Evolutionary conservation across 768 basidiomycete genomes (phyloP).

Genomic region (Tulasnella sp.): DNA sequence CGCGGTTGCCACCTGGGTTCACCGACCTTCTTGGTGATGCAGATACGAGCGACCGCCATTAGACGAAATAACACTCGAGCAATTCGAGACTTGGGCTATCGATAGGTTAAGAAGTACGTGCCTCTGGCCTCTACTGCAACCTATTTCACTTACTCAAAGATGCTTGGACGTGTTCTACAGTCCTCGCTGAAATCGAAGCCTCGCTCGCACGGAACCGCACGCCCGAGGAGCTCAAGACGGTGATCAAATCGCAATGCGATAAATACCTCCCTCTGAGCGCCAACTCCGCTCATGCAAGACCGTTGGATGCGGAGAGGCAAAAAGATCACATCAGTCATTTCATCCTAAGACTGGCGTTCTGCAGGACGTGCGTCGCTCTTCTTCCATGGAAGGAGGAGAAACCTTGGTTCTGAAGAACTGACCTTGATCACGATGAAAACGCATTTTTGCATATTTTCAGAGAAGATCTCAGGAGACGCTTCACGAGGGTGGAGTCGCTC

Average conservation of each 20-base stretch:
- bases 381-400: not conserved
- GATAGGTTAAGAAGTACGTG: slow-evolving; percentile 67
- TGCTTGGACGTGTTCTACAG: slow-evolving; percentile 38
- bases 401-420: not conserved
- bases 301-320: slow-evolving; percentile 65
- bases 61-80: slow-evolving; percentile 89
- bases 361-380: slow-evolving; percentile 76
- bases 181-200: slow-evolving; percentile 90
- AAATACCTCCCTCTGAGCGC: slow-evolving; percentile 76
- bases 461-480: slow-evolving; percentile 86
- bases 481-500: slow-evolving; percentile 84
- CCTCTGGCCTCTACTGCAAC: too few relatives aligned
- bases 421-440: too few relatives aligned
- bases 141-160: too few relatives aligned
- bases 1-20: not conserved
- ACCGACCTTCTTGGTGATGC: not conserved
- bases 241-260: slow-evolving; percentile 64
- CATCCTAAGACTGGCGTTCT: slow-evolving; percentile 91
- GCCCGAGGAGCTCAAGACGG: slow-evolving; percentile 72
- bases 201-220: slow-evolving; percentile 80
- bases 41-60: slow-evolving; percentile 88
- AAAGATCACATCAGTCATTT: slow-evolving; percentile 92
- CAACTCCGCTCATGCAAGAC: slow-evolving; percentile 51
- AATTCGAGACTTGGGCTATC: slow-evolving; percentile 91
- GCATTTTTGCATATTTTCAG: slow-evolving; percentile 49